Conservation (phyloP, 495 filamentous ascomycete genomes). For the Xylaria nigripes region DNA sequence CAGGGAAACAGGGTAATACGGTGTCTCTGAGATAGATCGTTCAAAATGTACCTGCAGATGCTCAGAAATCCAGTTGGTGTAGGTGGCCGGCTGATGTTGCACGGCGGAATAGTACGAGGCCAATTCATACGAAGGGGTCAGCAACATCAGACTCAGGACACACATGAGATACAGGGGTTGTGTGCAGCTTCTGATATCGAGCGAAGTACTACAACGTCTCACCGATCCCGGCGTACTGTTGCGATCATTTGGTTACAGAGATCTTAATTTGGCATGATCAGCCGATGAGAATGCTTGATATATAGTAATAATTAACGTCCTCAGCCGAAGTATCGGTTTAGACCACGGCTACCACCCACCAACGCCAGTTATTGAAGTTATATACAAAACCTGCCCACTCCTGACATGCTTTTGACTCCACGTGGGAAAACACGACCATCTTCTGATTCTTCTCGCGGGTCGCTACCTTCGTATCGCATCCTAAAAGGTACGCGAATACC, state of each 20-base stretch:
- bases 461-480: not conserved
- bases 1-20: not conserved
- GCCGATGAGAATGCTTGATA: not conserved
- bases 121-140: conserved; percentile 1
- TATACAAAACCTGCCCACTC: too few relatives aligned
- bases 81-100: not conserved
- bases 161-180: not conserved
- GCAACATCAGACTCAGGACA: not conserved
- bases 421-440: not conserved
- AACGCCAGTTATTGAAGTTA: not conserved
- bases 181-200: not conserved
- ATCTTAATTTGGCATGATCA: not conserved
- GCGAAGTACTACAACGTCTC: conserved; percentile 1
- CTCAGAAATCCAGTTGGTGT: not conserved
- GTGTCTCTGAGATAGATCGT: conserved; percentile 1
- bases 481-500: not conserved
- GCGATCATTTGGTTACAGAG: not conserved
- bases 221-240: conserved; percentile 3
- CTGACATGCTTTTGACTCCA: not conserved
- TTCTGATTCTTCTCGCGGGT: not conserved
- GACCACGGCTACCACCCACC: not conserved
- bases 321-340: not conserved
- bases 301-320: not conserved
- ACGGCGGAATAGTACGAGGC: conserved; percentile 6
- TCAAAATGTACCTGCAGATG: conserved; percentile 3